Evolutionary conservation across 441 rosid genomes (phyloP), one percentile per base, ranked within the genome.

Genomic region (Euphorbia schlechtendalii): DNA sequence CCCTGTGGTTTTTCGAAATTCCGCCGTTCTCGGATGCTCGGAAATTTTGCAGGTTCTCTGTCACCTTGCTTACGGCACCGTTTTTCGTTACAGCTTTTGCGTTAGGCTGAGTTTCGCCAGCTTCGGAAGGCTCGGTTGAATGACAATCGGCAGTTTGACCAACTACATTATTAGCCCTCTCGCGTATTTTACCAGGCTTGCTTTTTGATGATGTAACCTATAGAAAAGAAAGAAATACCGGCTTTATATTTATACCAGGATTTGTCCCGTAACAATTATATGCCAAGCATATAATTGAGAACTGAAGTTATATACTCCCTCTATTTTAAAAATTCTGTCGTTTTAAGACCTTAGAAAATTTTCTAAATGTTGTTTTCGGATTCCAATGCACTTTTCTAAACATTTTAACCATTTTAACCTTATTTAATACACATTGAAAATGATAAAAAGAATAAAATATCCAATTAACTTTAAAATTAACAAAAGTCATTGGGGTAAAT

Each of bases 11-110:
- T 59, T 79, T 81, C 0, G 22, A 45, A 17, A 43, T 38, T 66
- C 36, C 71, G 30, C 51, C 32, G 28, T 24, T 65, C 61, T 61
- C 77, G 0, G 71, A 27, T 27, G 28, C 61, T 55, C 48, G 69
- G 49, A 64, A 46, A 67, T 74, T 84, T 48, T 49, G 85, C 48
- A 59, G 12, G 61, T 74, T 78, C 63, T 69, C 79, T 51, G 61
- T 21, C 5, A 32, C 74, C 71, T 64, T 76, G 18, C 56, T 52
- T 32, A 38, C 27, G 51, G 55, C 56, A 21, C 63, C 62, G 53
- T 18, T 76, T 51, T 72, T 64, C 14, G 53, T 60, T 24, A 14
- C 61, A 17, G 55, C 70, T 63, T 73, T 73, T 22, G 68, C 12
- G 7, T 67, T 69, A 38, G 66, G 53, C 69, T 64, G 51, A 58